Conservation (phyloP, 371 early-diverging fungal genomes). For the Rhizopus arrhizus region DNA sequence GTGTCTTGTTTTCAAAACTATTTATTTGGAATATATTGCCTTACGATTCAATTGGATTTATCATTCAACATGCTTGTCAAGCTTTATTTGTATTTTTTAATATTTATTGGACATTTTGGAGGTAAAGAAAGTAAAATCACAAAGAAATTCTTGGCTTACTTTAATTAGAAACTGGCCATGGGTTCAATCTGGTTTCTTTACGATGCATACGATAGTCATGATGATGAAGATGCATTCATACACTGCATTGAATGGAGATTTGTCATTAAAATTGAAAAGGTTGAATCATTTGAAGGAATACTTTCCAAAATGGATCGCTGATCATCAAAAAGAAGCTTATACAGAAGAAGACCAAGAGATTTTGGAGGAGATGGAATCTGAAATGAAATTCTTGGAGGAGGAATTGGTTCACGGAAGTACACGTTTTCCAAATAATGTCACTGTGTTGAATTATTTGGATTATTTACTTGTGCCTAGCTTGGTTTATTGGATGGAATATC, state of each 20-base stretch:
- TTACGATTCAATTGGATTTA: conserved; percentile 55
- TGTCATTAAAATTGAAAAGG: conserved; percentile 54
- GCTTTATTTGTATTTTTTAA: conserved; percentile 62
- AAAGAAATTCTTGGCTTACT: background rate
- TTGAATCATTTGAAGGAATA: conserved; percentile 42
- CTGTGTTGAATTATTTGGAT: conserved; percentile 82
- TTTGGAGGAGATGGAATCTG: conserved; percentile 40
- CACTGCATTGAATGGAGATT: conserved; percentile 71
- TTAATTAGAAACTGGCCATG: conserved; percentile 79
- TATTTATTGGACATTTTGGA: conserved; percentile 69
- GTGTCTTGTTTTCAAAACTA: conserved; percentile 63
- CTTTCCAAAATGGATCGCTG: conserved; percentile 34
- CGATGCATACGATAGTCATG: conserved; percentile 88
- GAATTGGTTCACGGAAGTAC: conserved; percentile 63
- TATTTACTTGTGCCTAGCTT: conserved; percentile 88
- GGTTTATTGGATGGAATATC: conserved; percentile 93
- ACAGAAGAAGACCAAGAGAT: conserved; percentile 7
- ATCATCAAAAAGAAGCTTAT: conserved; percentile 8
- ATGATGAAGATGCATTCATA: conserved; percentile 96
- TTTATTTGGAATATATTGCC: conserved; percentile 58
- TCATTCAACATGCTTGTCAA: conserved; percentile 76
- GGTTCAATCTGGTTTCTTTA: conserved; percentile 89
- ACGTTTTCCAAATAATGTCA: conserved; percentile 82
- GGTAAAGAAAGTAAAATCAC: conserved; percentile 34
- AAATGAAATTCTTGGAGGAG: conserved; percentile 60